Base-by-base conservation (phyloP, 1,284 basidiomycete species). In the Amylostereum areolatum region DNA sequence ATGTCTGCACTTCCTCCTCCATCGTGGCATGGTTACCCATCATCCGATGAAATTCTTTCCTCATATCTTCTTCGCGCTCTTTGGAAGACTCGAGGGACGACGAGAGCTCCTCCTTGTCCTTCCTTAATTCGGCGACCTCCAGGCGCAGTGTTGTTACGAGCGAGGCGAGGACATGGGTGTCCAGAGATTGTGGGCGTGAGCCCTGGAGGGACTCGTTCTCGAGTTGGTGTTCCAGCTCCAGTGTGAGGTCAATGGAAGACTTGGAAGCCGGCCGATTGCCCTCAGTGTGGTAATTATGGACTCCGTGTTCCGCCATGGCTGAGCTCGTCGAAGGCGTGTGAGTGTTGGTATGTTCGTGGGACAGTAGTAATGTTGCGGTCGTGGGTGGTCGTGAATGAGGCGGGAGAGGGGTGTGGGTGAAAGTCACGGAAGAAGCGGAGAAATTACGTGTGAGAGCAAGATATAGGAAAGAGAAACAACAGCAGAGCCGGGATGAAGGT, bases 201-300 rank as follows among this genome's bases (percentile, higher is more conserved):
- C 45, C 57, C 51, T 36, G 48, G 69, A 72, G 46, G 24, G 77
- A 78, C 48, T 88, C 87, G 59, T 75, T 72, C 47, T 82, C 78
- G 43, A 90, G 76, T 66, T 89, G 80, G 45, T 75, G 79, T 63
- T 90, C 87, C 52, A 90, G 77, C 58, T 87, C 85, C 53, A 90
- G 75, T 42, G 78, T 77, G 51, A 88, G 75, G 64, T 90, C 88
- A 57, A 89, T 87, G 36, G 87, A 89, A 18, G 18, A 18, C 18
- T 18, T 18, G 18, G 18, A 18, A 18, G 18, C 18, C 18, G 18
- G 18, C 18, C 18, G 18, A 18, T 18, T 18, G 18, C 18, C 18
- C 18, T 18, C 18, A 18, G 18, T 18, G 18, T 18, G 18, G 18
- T 18, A 18, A 18, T 18, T 18, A 18, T 18, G 18, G 18, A 18